Evolutionary conservation across 169 alveolate genomes (phyloP).

Genomic region (Cryptosporidium ubiquitum): DNA sequence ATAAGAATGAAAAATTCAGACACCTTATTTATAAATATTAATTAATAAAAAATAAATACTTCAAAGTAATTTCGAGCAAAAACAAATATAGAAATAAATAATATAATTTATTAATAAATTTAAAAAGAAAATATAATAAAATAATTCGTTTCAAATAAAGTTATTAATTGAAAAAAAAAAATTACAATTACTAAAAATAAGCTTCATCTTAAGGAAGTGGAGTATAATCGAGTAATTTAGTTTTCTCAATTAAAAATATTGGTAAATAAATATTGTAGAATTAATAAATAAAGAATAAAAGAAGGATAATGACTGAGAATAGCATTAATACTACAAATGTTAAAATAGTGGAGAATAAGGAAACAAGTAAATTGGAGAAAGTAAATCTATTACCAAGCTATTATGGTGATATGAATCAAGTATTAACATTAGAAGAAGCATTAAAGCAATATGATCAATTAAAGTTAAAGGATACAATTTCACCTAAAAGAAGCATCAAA

Average conservation of each 20-base stretch:
- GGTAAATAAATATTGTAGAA: background rate
- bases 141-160: background rate
- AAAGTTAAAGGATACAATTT: conserved; percentile 43
- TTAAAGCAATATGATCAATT: conserved; percentile 31
- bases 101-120: background rate
- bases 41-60: background rate
- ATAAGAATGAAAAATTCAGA: background rate
- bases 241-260: conserved; percentile 5
- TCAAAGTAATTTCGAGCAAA: conserved; percentile 4
- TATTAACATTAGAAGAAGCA: conserved; percentile 49
- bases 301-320: conserved; percentile 8
- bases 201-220: background rate
- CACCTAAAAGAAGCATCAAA: conserved; percentile 54
- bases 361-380: background rate
- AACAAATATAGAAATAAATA: background rate
- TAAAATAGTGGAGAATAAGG: background rate
- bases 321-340: background rate
- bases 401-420: conserved; percentile 42
- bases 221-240: background rate
- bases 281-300: background rate
- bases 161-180: background rate
- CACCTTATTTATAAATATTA: no score
- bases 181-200: background rate
- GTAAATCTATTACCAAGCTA: conserved; percentile 7
- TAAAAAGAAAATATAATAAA: background rate